Percentiles rank a stretch among this genome's conserved stretches.
Conservation (phyloP, 169 alveolate genomes). For the Eimeria tenella region DNA sequence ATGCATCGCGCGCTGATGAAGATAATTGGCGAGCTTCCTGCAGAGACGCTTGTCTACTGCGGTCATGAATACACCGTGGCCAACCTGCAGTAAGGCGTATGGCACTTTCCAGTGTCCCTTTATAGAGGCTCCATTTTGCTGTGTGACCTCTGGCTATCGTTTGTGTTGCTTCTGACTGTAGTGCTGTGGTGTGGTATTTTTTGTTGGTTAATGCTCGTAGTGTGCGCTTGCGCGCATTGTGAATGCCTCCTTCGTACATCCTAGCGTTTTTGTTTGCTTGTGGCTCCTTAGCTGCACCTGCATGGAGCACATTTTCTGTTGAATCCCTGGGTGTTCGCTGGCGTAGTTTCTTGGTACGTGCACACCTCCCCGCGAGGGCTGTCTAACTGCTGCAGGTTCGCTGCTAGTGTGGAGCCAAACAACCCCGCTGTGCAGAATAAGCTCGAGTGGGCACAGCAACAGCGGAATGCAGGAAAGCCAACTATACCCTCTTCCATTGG, state of each 20-base stretch:
- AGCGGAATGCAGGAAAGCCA: conserved; percentile 30
- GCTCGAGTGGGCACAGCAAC: conserved; percentile 59
- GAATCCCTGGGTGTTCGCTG: no score
- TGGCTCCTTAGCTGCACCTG: not conserved
- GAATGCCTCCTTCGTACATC: not conserved
- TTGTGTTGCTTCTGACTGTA: no score
- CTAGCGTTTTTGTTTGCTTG: not conserved
- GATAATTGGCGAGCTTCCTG: conserved; percentile 86
- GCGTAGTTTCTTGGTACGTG: not conserved
- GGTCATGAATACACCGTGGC: conserved; percentile 96
- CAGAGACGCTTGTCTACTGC: conserved; percentile 93
- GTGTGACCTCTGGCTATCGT: no score
- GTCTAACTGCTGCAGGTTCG: conserved; percentile 70
- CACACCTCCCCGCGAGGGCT: no score
- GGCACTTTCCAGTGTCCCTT: no score
- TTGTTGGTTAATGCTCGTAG: no score
- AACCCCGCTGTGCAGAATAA: conserved; percentile 63
- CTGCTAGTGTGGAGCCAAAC: conserved; percentile 73
- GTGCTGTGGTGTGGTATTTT: no score
- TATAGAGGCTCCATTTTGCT: not conserved
- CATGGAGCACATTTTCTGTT: no score
- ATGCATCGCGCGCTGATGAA: conserved; percentile 88
- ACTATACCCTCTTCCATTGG: conserved; percentile 78
- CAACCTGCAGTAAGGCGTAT: conserved; percentile 83
- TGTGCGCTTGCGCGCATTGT: no score